These are phyloP conservation scores for Microbotryum violaceum DNA, from an alignment of 1,284 basidiomycete species.

Conservation along the genomic window DNA sequence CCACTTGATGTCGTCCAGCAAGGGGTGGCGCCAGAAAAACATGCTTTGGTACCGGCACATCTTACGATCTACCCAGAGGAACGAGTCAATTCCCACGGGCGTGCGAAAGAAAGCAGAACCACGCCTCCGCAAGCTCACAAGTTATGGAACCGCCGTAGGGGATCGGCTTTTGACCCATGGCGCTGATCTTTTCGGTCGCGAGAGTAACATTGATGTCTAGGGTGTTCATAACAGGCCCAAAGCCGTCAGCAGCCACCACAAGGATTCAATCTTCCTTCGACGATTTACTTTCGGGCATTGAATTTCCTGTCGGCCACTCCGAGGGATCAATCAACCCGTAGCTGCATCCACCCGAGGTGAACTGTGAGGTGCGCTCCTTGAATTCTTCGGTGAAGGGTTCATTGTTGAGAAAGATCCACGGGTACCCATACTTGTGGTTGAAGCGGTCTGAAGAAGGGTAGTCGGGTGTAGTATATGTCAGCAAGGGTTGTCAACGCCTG, in stretches of 20 bases:
- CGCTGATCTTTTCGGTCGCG: constrained; percentile 43
- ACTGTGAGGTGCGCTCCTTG: constrained; percentile 35
- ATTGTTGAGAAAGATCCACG: constrained; percentile 44
- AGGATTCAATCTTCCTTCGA: too few species aligned
- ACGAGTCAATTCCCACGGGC: constrained; percentile 33
- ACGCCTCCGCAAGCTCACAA: constrained; percentile 39
- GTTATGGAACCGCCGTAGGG: constrained; percentile 73
- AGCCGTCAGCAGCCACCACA: too few species aligned
- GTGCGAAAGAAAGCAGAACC: background rate
- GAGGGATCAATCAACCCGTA: constrained; percentile 62
- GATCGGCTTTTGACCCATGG: constrained; percentile 67
- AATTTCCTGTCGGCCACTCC: too few species aligned
- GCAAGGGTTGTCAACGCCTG: too few species aligned
- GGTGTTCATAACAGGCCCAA: too few species aligned
- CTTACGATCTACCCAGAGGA: constrained; percentile 54
- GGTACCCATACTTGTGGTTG: constrained; percentile 40
- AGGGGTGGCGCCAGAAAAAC: constrained; percentile 32
- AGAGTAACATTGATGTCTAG: too few species aligned
- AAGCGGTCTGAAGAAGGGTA: constrained; percentile 32
- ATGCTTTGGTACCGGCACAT: constrained; percentile 88
- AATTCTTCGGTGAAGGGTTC: constrained; percentile 41
- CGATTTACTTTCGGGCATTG: too few species aligned
- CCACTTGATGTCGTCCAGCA: constrained; percentile 68
- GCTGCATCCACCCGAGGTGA: constrained; percentile 36
- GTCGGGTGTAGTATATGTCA: background rate